Evolutionary conservation across 345 rosid species (phyloP), one percentile per base, ranked within the genome.

Genomic region (Populus davidiana): DNA sequence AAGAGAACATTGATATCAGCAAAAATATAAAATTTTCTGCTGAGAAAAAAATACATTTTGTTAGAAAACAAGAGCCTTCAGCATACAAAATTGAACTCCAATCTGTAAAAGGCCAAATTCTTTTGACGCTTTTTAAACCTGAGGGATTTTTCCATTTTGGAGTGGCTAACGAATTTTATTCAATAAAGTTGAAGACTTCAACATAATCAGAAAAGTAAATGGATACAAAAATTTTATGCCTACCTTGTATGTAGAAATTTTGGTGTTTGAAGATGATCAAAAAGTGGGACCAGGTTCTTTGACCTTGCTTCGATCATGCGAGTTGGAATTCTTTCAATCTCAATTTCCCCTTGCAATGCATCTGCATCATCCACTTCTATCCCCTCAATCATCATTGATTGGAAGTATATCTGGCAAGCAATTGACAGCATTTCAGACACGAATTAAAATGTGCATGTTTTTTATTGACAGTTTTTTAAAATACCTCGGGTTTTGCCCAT

Each of bases 401-500:
- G 94, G 75, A 89, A 94, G 77, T 80, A 84, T 76, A 87, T 75
- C 98, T 94, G 91, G 43, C 73, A 84, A 85, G 68, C 47, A 70
- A 80, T 49, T 35, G 35, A 73, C 49, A 80, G 78, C 27, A 85
- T 75, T 11, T 56, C 11, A 44, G 25, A 54, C 25, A 23, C 43
- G 17, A 5, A 18, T 56, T 71, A 64, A 29, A 63, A 77, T 27
- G 14, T 12, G 67, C 13, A 61, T 11, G 9, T 79, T n/a, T 62
- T 43, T 39, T 5, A 25, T 62, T 1, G 63, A 72, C 25, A 75
- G 66, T 43, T 65, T 66, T 56, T 49, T 49, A 36, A 27, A 79
- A 75, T 91, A 95, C 98, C 90, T 89, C 85, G 23, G 86, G 86
- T 82, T 90, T 93, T 70, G 86, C 91, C 99, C 96, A 93, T 81